These are phyloP conservation scores for Penicillium herquei DNA, from an alignment of 495 filamentous ascomycete species.

Conservation along the genomic window DNA sequence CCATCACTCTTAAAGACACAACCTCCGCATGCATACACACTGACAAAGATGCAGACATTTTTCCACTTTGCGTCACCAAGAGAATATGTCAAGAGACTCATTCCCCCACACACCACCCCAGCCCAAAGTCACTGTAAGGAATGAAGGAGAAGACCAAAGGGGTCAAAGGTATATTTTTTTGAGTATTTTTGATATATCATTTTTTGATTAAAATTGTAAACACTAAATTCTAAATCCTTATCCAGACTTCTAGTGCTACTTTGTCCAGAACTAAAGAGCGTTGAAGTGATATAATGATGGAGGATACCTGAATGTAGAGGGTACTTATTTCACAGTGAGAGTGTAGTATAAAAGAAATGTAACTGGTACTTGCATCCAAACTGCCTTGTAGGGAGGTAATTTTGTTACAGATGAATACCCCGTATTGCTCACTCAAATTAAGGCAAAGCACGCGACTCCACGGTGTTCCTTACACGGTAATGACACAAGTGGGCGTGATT, in stretches of 20 bases:
- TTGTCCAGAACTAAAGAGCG: too few relatives aligned
- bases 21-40: constrained; percentile 12
- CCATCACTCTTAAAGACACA: background rate
- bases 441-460: constrained; percentile 12
- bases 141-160: background rate
- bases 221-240: too few relatives aligned
- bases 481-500: background rate
- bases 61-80: constrained; percentile 1
- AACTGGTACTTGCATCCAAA: background rate
- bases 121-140: background rate
- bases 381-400: background rate
- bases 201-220: too few relatives aligned
- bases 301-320: too few relatives aligned
- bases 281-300: too few relatives aligned
- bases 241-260: too few relatives aligned
- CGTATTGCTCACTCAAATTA: background rate
- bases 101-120: background rate
- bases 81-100: background rate
- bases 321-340: too few relatives aligned
- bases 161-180: too few relatives aligned
- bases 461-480: constrained; percentile 12
- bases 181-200: too few relatives aligned
- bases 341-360: too few relatives aligned
- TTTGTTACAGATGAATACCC: background rate
- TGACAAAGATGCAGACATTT: constrained; percentile 1